Percentiles rank a stretch among this genome's conserved stretches.
Conservation (phyloP, 768 basidiomycete species). For the Trametes villosa region DNA sequence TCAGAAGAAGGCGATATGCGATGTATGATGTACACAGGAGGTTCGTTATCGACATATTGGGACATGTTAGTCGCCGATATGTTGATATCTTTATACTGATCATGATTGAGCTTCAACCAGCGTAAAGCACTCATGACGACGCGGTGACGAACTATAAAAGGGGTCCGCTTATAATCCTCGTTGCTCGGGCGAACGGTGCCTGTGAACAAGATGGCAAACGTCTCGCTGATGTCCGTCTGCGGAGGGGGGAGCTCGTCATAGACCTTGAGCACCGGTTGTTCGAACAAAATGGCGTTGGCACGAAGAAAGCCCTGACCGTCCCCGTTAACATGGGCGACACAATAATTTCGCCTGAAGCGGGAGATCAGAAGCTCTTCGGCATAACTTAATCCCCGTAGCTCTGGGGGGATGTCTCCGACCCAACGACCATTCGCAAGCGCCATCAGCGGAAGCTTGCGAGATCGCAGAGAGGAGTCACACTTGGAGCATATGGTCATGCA, state of each 20-base stretch:
- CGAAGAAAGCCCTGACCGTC: constrained; percentile 34
- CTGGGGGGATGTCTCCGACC: constrained; percentile 23
- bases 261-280: constrained; percentile 36
- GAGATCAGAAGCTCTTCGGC: constrained; percentile 23
- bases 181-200: constrained; percentile 34
- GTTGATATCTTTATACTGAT: neutral
- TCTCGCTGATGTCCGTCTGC: constrained; percentile 37
- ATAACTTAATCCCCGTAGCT: constrained; percentile 17
- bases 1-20: neutral
- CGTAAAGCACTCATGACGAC: neutral
- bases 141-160: neutral
- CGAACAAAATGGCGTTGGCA: constrained; percentile 40
- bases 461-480: too few relatives aligned
- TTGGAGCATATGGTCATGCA: too few relatives aligned
- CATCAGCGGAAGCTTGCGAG: too few relatives aligned
- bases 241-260: constrained; percentile 40
- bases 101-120: neutral
- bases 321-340: constrained; percentile 18
- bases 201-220: constrained; percentile 37
- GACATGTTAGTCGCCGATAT: neutral
- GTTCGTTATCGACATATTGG: neutral
- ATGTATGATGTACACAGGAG: neutral
- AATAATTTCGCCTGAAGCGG: constrained; percentile 18
- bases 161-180: constrained; percentile 31
- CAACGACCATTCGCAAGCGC: constrained; percentile 27